Evolutionary conservation across 768 basidiomycete species (phyloP).

Genomic region (Hemileccinum rubropunctum): DNA sequence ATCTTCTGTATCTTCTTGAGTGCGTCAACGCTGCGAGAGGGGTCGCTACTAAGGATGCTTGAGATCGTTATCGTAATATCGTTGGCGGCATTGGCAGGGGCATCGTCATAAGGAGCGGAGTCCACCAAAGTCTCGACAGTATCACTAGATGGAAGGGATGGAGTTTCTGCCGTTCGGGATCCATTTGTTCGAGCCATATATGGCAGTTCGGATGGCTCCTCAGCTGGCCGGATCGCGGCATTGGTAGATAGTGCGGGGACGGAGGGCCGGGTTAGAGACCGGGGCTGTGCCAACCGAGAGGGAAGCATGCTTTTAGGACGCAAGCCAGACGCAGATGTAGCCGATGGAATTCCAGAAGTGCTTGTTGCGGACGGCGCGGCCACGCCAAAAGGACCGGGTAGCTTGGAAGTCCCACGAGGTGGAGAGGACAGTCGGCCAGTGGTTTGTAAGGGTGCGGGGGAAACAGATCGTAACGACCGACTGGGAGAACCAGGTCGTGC

Average conservation of each 20-base stretch:
- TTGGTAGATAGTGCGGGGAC: slow-evolving; percentile 21
- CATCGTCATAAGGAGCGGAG: slow-evolving; percentile 23
- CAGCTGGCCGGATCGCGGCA: slow-evolving; percentile 18
- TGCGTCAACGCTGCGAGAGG: slow-evolving; percentile 83
- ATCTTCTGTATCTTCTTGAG: slow-evolving; percentile 91
- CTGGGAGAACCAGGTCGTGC: slow-evolving; percentile 44
- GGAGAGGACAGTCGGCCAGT: slow-evolving; percentile 50
- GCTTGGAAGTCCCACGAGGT: slow-evolving; percentile 39
- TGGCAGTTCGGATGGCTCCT: slow-evolving; percentile 32
- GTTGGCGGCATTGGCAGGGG: slow-evolving; percentile 32
- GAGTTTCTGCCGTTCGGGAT: slow-evolving; percentile 9
- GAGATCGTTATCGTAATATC: slow-evolving; percentile 83
- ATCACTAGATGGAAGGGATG: slow-evolving; percentile 21
- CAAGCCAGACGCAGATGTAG: slow-evolving; percentile 37
- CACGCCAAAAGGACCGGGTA: slow-evolving; percentile 33
- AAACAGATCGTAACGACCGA: slow-evolving; percentile 32
- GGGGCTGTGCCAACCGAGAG: slow-evolving; percentile 69
- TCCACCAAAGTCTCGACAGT: slow-evolving; percentile 36
- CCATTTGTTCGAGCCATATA: slow-evolving; percentile 22
- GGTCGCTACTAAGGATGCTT: slow-evolving; percentile 85
- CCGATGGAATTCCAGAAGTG: slow-evolving; percentile 29
- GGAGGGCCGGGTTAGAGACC: slow-evolving; percentile 39
- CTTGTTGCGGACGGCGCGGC: slow-evolving; percentile 7
- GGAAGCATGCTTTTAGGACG: slow-evolving; percentile 71
- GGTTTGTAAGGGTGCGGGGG: slow-evolving; percentile 37